These are phyloP conservation scores for Zasmidium cellare DNA, from an alignment of 2,329 filamentous ascomycete genomes.

Conservation along the genomic window DNA sequence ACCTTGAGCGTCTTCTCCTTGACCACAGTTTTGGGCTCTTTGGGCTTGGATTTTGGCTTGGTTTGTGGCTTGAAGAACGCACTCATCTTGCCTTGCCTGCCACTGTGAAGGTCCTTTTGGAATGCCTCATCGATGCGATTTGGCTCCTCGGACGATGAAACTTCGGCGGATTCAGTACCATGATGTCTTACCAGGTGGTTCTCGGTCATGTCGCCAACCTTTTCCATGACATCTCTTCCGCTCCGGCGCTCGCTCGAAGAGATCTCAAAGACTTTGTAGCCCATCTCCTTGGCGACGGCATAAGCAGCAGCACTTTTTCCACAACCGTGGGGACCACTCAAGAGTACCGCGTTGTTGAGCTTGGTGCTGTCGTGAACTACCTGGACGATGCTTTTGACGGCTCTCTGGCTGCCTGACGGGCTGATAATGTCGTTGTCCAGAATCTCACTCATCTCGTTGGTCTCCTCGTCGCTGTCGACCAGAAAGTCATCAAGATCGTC, in stretches of 20 bases:
- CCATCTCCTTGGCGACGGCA: slow-evolving; percentile 87
- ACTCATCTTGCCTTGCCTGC: slow-evolving; percentile 76
- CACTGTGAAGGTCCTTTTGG: slow-evolving; percentile 61
- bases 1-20: slow-evolving; percentile 26
- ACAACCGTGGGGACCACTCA: slow-evolving; percentile 86
- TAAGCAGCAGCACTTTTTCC: slow-evolving; percentile 93
- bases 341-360: slow-evolving; percentile 73
- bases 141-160: slow-evolving; percentile 37
- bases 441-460: slow-evolving; percentile 66
- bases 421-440: slow-evolving; percentile 58
- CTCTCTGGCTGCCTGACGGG: neutral
- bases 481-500: slow-evolving; percentile 80
- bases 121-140: slow-evolving; percentile 47
- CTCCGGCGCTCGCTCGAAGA: slow-evolving; percentile 79
- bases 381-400: slow-evolving; percentile 41
- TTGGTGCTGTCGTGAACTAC: slow-evolving; percentile 39
- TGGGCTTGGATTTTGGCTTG: slow-evolving; percentile 39
- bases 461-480: slow-evolving; percentile 75
- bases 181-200: slow-evolving; percentile 80
- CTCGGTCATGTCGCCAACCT: slow-evolving; percentile 92
- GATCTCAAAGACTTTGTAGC: slow-evolving; percentile 93
- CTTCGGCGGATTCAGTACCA: slow-evolving; percentile 24
- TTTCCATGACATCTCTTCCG: slow-evolving; percentile 87
- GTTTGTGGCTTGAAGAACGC: slow-evolving; percentile 67
- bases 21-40: slow-evolving; percentile 31